Base-by-base conservation (phyloP, 441 rosid species). In the Adansonia grandidieri region DNA sequence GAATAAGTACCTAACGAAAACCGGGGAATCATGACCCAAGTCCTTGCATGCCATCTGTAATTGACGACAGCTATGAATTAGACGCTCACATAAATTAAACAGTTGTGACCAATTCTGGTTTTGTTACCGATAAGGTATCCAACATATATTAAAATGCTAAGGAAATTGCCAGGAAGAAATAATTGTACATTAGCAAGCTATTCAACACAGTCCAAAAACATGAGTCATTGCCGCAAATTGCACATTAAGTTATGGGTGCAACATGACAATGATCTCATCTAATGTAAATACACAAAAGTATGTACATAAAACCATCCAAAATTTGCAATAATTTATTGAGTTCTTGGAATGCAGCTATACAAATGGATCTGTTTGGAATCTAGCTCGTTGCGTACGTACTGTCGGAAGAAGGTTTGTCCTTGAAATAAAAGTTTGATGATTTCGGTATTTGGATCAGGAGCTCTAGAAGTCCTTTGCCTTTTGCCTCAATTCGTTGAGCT, bases 401-500 rank as follows among this genome's bases (percentile, higher is more conserved):
- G 13, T 24, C n/a, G 71, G 70, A 65, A 73, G 72, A 22, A 47
- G 45, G n/a, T 58, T 40, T n/a, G 50, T 50, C 63, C 73, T 58
- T 62, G 22, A 44, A 65, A 32, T 66, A 71, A 73, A 20, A 58
- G 9, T 62, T 69, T 67, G 9, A 14, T 0, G 22, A 9, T 54
- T 77, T 65, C 53, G 48, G 32, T 19, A 20, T 42, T 17, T 9
- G 24, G 2, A 68, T 8, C 0, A n/a, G 40, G 70, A 22, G 53
- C n/a, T 69, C 85, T 74, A 91, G 65, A 82, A 84, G 1, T 92
- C 94, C 83, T 83, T 89, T 63, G 92, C 80, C 82, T 80, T 89
- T 82, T 75, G 90, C 79, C 93, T 86, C 81, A 92, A 67, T 71
- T 90, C 91, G 14, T 92, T 90, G 45, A 92, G 90, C 82, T 92